These are phyloP conservation scores for Geotrichum ghanense DNA, from an alignment of 805 yeast genomes.

Conservation along the genomic window DNA sequence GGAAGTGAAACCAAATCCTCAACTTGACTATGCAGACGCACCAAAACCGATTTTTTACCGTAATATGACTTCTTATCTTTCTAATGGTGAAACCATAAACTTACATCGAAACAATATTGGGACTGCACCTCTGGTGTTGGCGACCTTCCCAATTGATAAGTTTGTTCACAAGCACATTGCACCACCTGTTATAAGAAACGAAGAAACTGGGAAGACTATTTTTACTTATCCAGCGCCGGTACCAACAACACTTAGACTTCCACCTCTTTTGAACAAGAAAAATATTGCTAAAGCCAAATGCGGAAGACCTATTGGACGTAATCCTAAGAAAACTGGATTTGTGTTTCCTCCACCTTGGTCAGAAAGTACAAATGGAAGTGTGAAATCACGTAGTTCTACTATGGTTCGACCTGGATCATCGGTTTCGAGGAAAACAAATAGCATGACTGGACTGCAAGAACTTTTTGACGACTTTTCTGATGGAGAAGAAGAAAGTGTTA, in stretches of 20 bases:
- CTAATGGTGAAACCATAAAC: no score
- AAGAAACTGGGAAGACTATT: constrained; percentile 3
- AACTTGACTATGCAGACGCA: no score
- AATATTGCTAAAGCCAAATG: constrained; percentile 3
- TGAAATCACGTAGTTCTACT: no score
- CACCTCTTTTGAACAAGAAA: constrained; percentile 23
- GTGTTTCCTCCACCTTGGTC: neutral
- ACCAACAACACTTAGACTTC: constrained; percentile 24
- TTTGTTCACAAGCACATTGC: neutral
- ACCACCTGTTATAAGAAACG: neutral
- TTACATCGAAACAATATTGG: neutral
- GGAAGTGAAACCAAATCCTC: no score
- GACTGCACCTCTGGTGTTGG: neutral
- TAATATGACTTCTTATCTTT: no score
- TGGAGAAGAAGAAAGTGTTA: no score
- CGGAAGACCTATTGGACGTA: neutral
- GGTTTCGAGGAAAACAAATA: neutral
- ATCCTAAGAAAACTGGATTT: neutral
- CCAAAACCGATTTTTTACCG: no score
- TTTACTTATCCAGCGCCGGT: constrained; percentile 27
- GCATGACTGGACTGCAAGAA: no score
- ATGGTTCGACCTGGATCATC: neutral
- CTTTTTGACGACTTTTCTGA: no score
- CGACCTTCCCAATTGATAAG: neutral
- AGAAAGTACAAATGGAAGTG: no score